These are phyloP conservation scores for Catenaria anguillulae DNA, from an alignment of 371 early-diverging fungal genomes.

Conservation along the genomic window DNA sequence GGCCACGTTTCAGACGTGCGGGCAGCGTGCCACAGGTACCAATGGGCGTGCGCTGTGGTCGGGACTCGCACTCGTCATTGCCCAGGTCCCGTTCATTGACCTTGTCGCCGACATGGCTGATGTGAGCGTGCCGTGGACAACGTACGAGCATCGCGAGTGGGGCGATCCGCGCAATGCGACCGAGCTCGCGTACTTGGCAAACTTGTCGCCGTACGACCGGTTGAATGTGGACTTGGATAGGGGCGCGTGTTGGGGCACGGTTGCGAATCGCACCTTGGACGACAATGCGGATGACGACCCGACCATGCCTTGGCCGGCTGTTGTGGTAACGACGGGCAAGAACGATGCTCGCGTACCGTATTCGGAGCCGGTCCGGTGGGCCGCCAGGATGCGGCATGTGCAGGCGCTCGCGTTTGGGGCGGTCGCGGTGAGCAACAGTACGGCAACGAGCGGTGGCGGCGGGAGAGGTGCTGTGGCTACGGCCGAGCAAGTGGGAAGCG, in stretches of 20 bases:
- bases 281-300: constrained; percentile 16
- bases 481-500: too few species aligned
- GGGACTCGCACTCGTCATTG: constrained; percentile 22
- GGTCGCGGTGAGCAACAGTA: too few species aligned
- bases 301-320: constrained; percentile 19
- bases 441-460: too few species aligned
- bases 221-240: constrained; percentile 29
- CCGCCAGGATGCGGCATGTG: constrained; percentile 28
- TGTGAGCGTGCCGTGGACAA: constrained; percentile 34
- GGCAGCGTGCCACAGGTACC: too few species aligned
- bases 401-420: constrained; percentile 14
- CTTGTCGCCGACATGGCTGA: constrained; percentile 32
- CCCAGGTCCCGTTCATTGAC: constrained; percentile 40
- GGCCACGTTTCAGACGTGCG: not conserved
- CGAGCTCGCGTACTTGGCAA: constrained; percentile 28
- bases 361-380: constrained; percentile 35
- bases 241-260: constrained; percentile 22
- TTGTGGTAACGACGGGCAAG: constrained; percentile 28
- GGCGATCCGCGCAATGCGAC: constrained; percentile 26
- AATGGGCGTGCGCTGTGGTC: constrained; percentile 9
- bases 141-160: constrained; percentile 41
- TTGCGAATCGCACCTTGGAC: not conserved
- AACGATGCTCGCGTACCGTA: constrained; percentile 31
- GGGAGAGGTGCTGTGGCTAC: too few species aligned
- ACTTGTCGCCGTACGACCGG: constrained; percentile 33